A percentile compares a stretch with the other conserved stretches of the same genome.
Conservation (phyloP, 257 asterid species). For the Salvia hispanica region DNA sequence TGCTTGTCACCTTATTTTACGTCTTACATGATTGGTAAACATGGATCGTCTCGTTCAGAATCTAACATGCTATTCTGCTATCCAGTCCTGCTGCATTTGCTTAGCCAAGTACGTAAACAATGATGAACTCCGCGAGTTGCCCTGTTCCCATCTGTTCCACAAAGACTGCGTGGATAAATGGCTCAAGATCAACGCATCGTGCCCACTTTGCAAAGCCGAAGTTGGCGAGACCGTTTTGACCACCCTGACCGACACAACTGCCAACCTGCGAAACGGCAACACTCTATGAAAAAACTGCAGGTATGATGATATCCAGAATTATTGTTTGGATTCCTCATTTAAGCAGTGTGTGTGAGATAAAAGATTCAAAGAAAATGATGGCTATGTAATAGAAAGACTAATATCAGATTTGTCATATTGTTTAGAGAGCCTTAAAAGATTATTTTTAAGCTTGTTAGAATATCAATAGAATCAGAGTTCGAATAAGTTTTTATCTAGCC, state of each 20-base stretch:
- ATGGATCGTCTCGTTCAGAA: background rate
- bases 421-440: too few relatives aligned
- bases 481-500: too few relatives aligned
- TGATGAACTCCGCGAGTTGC: conserved; percentile 84
- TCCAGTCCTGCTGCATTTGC: conserved; percentile 95
- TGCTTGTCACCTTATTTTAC: background rate
- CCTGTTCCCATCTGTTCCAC: conserved; percentile 90
- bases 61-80: conserved; percentile 26
- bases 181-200: conserved; percentile 83
- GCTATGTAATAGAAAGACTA: conserved; percentile 19
- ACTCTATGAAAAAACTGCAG: background rate
- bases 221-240: conserved; percentile 71
- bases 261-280: conserved; percentile 49
- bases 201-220: conserved; percentile 96
- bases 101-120: conserved; percentile 79
- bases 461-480: too few relatives aligned
- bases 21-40: conserved; percentile 1
- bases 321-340: background rate
- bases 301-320: background rate
- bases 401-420: background rate
- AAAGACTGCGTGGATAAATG: conserved; percentile 95
- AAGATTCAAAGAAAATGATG: conserved; percentile 22
- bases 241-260: conserved; percentile 66
- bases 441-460: too few relatives aligned
- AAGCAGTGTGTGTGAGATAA: conserved; percentile 20